phyloP scores from a whole-genome alignment of 2,329 filamentous ascomycete species.

The Tolypocladium pustulatum region DNA sequence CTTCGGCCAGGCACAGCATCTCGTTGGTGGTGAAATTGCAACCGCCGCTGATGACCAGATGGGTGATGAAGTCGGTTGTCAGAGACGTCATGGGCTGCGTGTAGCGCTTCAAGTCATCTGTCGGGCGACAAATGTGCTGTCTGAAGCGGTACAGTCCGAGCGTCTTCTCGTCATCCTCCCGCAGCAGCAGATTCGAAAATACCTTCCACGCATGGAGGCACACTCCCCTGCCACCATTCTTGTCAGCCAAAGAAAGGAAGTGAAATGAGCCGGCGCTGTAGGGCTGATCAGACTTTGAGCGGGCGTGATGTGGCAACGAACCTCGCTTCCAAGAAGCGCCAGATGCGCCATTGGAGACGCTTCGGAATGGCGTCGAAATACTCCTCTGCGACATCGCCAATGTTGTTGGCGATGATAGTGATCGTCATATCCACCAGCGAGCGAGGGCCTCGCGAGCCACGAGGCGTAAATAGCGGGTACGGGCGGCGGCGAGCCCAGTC shows the following conservation, averaged over 20 bases:
- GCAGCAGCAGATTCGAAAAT: conserved; percentile 22
- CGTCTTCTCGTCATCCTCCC: conserved; percentile 20
- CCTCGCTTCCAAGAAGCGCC: conserved; percentile 29
- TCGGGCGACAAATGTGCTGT: conserved; percentile 27
- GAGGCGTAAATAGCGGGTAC: conserved; percentile 14
- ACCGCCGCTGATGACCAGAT: conserved; percentile 27
- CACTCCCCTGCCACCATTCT: conserved; percentile 17
- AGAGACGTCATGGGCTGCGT: conserved; percentile 24
- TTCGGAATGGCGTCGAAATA: conserved; percentile 23
- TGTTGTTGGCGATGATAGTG: conserved; percentile 24
- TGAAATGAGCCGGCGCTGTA: not conserved
- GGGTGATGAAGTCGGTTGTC: conserved; percentile 27
- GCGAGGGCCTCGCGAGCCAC: conserved; percentile 20
- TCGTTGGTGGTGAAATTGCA: conserved; percentile 25
- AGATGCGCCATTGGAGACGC: conserved; percentile 24
- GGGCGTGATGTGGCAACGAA: conserved; percentile 11
- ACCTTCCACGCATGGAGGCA: conserved; percentile 30
- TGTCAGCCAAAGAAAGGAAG: not conserved
- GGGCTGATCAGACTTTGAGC: not conserved
- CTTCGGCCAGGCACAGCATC: conserved; percentile 26
- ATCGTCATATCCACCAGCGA: conserved; percentile 28
- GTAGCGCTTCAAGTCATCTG: conserved; percentile 23
- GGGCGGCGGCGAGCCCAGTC: conserved; percentile 26
- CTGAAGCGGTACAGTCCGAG: conserved; percentile 27
- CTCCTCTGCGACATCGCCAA: conserved; percentile 21